phyloP scores from a whole-genome alignment of 768 basidiomycete species.

The Hygrocybe punicea region DNA sequence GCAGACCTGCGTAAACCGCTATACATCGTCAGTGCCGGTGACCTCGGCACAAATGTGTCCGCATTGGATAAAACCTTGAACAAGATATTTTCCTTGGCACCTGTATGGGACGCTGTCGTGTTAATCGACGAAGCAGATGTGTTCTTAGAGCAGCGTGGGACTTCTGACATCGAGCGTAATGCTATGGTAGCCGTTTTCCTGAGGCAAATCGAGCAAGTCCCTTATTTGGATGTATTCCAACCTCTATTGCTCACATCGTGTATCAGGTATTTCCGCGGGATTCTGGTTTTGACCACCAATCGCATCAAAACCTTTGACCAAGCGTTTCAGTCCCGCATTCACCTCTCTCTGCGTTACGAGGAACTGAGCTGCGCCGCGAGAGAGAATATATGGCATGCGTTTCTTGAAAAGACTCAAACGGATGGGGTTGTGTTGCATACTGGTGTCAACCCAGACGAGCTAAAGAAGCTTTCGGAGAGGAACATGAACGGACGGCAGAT shows the following conservation, averaged over 20 bases:
- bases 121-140: conserved; percentile 66
- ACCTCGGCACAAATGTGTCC: conserved; percentile 47
- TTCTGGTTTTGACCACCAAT: conserved; percentile 56
- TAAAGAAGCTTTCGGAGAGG: background rate
- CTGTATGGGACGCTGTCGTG: conserved; percentile 56
- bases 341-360: conserved; percentile 6
- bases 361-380: conserved; percentile 1
- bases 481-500: conserved; percentile 12
- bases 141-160: conserved; percentile 64
- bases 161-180: conserved; percentile 62
- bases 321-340: conserved; percentile 10
- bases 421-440: background rate
- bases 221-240: background rate
- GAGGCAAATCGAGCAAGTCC: conserved; percentile 45
- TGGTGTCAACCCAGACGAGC: background rate
- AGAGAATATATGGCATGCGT: conserved; percentile 9
- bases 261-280: conserved; percentile 46
- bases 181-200: conserved; percentile 71
- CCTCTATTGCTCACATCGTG: background rate
- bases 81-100: conserved; percentile 50
- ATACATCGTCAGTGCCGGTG: conserved; percentile 51
- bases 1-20: conserved; percentile 51
- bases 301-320: conserved; percentile 47
- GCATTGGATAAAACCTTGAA: conserved; percentile 44
- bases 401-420: background rate